These are phyloP conservation scores for Phytophthora meadii DNA, from an alignment of 352 stramenopile species.

Conservation along the genomic window DNA sequence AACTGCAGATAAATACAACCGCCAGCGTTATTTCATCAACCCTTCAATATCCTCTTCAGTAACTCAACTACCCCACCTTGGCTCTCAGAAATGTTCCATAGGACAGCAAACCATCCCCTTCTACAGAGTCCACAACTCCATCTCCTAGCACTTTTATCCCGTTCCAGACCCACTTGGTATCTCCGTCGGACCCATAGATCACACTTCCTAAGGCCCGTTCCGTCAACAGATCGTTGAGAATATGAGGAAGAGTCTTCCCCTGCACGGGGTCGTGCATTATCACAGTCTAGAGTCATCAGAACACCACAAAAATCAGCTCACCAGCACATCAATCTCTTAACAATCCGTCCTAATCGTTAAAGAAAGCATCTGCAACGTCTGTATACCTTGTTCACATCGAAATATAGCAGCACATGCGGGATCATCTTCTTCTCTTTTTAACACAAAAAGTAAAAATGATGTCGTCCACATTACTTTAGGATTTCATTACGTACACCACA, in stretches of 20 bases:
- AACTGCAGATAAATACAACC: constrained; percentile 42
- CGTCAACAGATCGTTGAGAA: constrained; percentile 81
- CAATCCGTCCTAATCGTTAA: not conserved
- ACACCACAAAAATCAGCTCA: not conserved
- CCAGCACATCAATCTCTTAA: not conserved
- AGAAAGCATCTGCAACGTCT: not conserved
- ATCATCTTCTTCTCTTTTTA: not conserved
- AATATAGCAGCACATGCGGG: constrained; percentile 74
- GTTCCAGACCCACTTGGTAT: constrained; percentile 56
- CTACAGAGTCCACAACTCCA: not conserved
- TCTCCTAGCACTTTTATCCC: constrained; percentile 32
- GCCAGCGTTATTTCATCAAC: constrained; percentile 3
- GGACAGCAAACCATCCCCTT: constrained; percentile 36
- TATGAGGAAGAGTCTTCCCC: constrained; percentile 72
- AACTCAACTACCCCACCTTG: constrained; percentile 44
- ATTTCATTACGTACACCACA: too few relatives aligned
- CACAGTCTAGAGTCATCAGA: constrained; percentile 51
- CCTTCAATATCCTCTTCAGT: not conserved
- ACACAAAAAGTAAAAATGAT: too few relatives aligned
- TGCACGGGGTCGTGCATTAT: constrained; percentile 88
- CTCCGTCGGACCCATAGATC: constrained; percentile 18
- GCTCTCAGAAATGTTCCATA: constrained; percentile 70
- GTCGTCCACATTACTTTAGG: too few relatives aligned
- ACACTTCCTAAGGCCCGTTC: constrained; percentile 58
- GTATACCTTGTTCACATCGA: constrained; percentile 85